These are phyloP conservation scores for Lecanicillium sp. DNA, from an alignment of 2,329 filamentous ascomycete species.

Conservation along the genomic window DNA sequence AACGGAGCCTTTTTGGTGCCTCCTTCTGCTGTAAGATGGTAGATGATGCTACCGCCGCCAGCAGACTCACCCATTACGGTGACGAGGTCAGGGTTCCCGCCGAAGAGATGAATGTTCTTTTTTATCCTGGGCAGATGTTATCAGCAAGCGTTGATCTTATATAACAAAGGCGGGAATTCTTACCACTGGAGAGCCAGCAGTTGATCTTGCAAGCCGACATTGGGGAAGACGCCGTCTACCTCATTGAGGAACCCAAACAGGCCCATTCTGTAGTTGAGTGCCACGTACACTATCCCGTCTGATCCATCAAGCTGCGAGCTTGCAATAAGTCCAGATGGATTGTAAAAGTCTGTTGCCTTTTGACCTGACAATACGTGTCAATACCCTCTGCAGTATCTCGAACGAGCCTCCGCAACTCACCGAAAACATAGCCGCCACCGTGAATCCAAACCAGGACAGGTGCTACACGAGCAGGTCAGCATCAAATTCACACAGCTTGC, in stretches of 20 bases:
- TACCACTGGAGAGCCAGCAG: slow-evolving; percentile 16
- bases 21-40: slow-evolving; percentile 21
- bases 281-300: slow-evolving; percentile 31
- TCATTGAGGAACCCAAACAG: slow-evolving; percentile 38
- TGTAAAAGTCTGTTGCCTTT: slow-evolving; percentile 23
- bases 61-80: slow-evolving; percentile 39
- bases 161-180: too few species aligned
- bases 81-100: slow-evolving; percentile 33
- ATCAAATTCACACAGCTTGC: too few species aligned
- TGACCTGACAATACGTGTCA: too few species aligned
- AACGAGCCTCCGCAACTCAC: slow-evolving; percentile 5
- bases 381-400: too few species aligned
- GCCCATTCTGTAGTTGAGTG: slow-evolving; percentile 34
- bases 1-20: slow-evolving; percentile 32
- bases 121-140: slow-evolving; percentile 25
- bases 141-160: too few species aligned
- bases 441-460: slow-evolving; percentile 40
- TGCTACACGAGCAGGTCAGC: slow-evolving; percentile 13
- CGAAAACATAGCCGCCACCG: slow-evolving; percentile 32
- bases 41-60: slow-evolving; percentile 32
- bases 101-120: slow-evolving; percentile 33
- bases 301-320: slow-evolving; percentile 14
- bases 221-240: slow-evolving; percentile 21
- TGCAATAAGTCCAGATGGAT: slow-evolving; percentile 31
- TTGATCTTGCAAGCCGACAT: slow-evolving; percentile 31